Conservation (phyloP, 345 rosid genomes). For the Euphorbia peplus region DNA sequence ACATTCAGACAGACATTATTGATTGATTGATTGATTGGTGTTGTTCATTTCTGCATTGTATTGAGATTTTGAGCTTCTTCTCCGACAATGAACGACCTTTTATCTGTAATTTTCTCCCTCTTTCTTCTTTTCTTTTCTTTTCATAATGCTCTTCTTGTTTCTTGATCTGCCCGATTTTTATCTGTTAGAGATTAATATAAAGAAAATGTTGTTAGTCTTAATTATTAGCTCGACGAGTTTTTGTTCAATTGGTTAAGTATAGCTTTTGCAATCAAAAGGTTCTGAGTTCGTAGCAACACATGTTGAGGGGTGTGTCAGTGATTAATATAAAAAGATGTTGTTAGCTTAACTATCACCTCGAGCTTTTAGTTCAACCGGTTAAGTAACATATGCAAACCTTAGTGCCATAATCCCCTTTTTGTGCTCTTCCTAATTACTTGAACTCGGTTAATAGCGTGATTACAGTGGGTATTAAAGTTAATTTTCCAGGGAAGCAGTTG, state of each 20-base stretch:
- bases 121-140: neutral
- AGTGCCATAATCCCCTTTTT: neutral
- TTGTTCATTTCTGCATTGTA: neutral
- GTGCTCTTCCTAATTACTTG: neutral
- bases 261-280: too few species aligned
- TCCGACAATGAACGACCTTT: slow-evolving; percentile 75
- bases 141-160: slow-evolving; percentile 12
- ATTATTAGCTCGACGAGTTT: too few species aligned
- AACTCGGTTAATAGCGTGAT: neutral
- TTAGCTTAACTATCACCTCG: too few species aligned
- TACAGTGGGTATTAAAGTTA: neutral
- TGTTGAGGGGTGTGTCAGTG: too few species aligned
- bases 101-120: slow-evolving; percentile 44
- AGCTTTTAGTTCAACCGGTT: too few species aligned
- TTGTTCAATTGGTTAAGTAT: too few species aligned
- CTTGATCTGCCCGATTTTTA: slow-evolving; percentile 19
- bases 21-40: neutral
- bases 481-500: too few species aligned
- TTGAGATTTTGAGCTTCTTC: slow-evolving; percentile 22
- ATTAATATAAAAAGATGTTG: too few species aligned
- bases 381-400: neutral
- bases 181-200: too few species aligned
- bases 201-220: too few species aligned
- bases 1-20: neutral
- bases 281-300: too few species aligned